Base-by-base conservation (phyloP, 805 yeast genomes). In the Martiniozyma abietophila region DNA sequence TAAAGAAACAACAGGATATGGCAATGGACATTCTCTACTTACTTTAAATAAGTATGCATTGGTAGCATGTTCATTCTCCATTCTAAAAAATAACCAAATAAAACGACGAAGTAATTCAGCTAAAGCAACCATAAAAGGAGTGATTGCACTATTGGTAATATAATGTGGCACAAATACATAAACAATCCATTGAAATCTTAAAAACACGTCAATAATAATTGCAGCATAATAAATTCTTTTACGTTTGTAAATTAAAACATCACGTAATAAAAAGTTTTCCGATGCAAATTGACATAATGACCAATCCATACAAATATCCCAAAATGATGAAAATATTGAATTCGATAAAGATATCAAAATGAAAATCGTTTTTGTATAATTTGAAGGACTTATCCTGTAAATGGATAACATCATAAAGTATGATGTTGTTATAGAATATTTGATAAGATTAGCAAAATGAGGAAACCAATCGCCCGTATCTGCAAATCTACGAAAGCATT, bases 241-340 rank as follows among this genome's bases (percentile, higher is more conserved):
- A 9, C 58, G 54, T 36, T 67, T 65, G 47, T 71, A 77, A 29
- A 80, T 79, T 30, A 88, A 61, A 47, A 81, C 78, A 50, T 83
- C 76, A 47, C 96, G 67, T 32, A 88, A 61, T 23, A 78, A 58
- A 37, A 56, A 57, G 53, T 81, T 70, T 39, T 66, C 65, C 4
- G 80, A 67, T 6, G 64, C 67, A 8, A 71, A 59, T 55, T 84
- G 95, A 39, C 81, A 65, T 47, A 92, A 61, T 2, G 96, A 86
- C 89, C 95, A 92, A 62, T 92, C 98, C 95, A 92, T 85, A 28
- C 85, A 64, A 5, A 92, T 62, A 58, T 92, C 98, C 98, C 98
- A 92, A 5, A 76, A 44, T 0, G 81, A 57, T 20, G 88, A 69
- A 49, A 71, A 71, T 1, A 76, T 32, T 0, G 96, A 74, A 53